Evolutionary conservation across 345 rosid species (phyloP).

Genomic region (Rhizophora mangle): DNA sequence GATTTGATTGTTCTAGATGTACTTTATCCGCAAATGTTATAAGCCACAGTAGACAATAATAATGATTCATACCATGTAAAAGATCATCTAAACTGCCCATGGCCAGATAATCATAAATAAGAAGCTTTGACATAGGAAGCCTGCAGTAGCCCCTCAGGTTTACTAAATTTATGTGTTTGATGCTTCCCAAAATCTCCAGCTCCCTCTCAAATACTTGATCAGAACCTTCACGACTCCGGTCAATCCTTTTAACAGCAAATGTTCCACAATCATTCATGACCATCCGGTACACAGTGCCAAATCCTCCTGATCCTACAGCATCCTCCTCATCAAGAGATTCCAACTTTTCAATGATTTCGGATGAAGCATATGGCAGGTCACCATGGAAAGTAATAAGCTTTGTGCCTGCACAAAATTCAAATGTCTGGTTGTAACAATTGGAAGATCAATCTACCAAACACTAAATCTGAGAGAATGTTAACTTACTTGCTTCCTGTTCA

Average conservation of each 20-base stretch:
- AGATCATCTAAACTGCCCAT: conserved; percentile 89
- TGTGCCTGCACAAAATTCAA: conserved; percentile 39
- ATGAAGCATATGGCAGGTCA: conserved; percentile 84
- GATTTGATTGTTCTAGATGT: neutral
- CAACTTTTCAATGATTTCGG: conserved; percentile 84
- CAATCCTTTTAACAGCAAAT: conserved; percentile 93
- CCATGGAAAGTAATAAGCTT: conserved; percentile 95
- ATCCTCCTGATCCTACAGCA: conserved; percentile 96
- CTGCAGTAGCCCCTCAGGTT: conserved; percentile 95
- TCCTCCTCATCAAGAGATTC: conserved; percentile 93
- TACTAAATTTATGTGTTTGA: conserved; percentile 91
- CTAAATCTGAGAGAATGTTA: neutral
- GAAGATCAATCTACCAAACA: neutral
- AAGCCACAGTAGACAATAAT: neutral
- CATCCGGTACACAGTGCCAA: conserved; percentile 93
- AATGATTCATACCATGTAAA: conserved; percentile 60
- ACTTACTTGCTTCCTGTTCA: conserved; percentile 56
- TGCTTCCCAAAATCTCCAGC: conserved; percentile 89
- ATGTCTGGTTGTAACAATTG: neutral
- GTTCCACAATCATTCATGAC: conserved; percentile 98
- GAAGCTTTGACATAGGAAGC: conserved; percentile 75
- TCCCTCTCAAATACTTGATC: conserved; percentile 93
- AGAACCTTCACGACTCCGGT: conserved; percentile 79
- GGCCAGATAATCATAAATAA: conserved; percentile 85
- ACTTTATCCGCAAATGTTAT: neutral